Conservation (phyloP, 345 rosid genomes). For the Camelina neglecta region DNA sequence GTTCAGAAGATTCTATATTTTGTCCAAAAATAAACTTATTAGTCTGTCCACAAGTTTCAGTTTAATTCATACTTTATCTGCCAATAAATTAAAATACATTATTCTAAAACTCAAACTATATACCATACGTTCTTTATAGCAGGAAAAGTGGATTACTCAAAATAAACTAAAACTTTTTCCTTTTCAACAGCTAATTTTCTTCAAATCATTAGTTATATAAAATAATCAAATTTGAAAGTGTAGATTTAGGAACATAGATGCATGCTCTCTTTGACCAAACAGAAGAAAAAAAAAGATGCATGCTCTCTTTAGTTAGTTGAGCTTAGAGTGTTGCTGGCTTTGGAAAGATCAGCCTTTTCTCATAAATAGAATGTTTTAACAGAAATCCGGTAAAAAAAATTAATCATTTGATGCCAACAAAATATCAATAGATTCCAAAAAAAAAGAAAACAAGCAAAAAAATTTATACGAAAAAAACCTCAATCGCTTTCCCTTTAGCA, state of each 20-base stretch:
- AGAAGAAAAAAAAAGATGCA: no score
- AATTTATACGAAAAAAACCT: background rate
- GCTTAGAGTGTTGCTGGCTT: background rate
- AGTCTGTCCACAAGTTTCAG: background rate
- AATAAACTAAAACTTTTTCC: background rate
- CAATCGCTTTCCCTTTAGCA: conserved; percentile 13
- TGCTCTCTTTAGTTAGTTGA: conserved; percentile 5
- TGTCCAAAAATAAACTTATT: background rate
- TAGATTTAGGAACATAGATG: background rate
- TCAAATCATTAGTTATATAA: background rate
- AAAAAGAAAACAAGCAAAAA: background rate
- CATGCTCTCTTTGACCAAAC: background rate
- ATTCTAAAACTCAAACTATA: background rate
- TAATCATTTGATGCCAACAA: background rate
- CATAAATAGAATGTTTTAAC: background rate
- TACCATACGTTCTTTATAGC: background rate
- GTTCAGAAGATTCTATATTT: conserved; percentile 5
- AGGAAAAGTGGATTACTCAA: background rate
- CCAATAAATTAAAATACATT: background rate
- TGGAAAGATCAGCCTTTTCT: background rate
- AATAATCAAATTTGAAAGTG: background rate
- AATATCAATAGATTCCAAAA: background rate
- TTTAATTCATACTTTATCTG: background rate
- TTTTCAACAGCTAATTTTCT: background rate
- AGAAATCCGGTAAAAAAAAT: background rate